Base-by-base conservation (phyloP, 257 asterid genomes). In the Solanum habrochaites region DNA sequence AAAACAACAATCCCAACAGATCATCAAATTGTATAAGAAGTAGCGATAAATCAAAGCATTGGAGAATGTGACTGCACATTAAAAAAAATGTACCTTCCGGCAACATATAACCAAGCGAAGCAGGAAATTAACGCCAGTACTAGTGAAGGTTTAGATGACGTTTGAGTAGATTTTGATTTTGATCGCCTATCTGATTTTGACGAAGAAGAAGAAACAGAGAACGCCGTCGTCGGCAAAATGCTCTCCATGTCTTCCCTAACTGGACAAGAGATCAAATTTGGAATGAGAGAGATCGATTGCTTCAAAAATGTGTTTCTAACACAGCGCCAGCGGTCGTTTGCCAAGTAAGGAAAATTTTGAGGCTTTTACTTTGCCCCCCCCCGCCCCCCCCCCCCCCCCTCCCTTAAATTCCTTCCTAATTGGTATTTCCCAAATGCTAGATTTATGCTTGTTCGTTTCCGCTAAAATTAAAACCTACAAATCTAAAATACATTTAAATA, bases 101-200 rank as follows among this genome's bases (percentile, higher is more conserved):
- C 98, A 29, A 96, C 90, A 89, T 96, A 96, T 81, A 95, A 96
- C 95, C 99, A 96, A 74, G 98, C 98, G 86, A 96, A 85, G 93
- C 98, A 95, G 49, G 98, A 93, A 52, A 95, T 88, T 85, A 96
- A 93, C 29, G 91, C 93, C 93, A 96, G 42, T 2, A 95, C 23
- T 10, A 95, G 81, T 82, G 98, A 94, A 84, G 97, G 90, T 86
- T 90, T 94, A 0, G 98, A 93, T 66, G 98, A 93, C 60, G 98
- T 87, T 83, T 93, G 95, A 58, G 25, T 21, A 58, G 88, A 85
- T 92, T 95, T 95, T 5, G 95, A 91, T 88, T 96, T 96, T 74
- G 94, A 95, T 90, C 99, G 95, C 91, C 94, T 90, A 31, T 94
- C 98, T 64, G 93, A 92, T 91, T 95, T 95, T 60, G 93, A 88